Evolutionary conservation across 106 monocot species (phyloP).

Genomic region (Acanthochlamys bracteata): DNA sequence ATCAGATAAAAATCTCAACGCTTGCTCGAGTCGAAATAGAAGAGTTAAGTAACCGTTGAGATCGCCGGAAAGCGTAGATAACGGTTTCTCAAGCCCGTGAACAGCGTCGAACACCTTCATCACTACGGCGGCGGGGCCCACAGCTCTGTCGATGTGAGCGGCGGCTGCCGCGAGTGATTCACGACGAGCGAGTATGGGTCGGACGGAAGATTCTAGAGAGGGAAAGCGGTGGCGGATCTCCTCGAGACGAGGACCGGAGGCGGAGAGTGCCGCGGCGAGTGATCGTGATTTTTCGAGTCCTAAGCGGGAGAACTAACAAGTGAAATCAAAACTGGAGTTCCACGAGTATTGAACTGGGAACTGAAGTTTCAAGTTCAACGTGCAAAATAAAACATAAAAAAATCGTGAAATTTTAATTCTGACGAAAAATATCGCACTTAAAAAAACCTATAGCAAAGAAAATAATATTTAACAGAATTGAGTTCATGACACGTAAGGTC

Average conservation of each 20-base stretch:
- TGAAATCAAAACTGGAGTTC: too few relatives aligned
- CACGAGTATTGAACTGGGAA: too few relatives aligned
- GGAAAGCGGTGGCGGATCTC: slow-evolving; percentile 74
- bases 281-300: slow-evolving; percentile 44
- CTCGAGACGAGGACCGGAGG: slow-evolving; percentile 36
- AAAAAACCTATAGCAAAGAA: too few relatives aligned
- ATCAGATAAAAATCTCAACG: slow-evolving; percentile 55
- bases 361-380: too few relatives aligned
- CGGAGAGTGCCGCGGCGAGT: slow-evolving; percentile 33
- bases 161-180: slow-evolving; percentile 40
- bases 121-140: slow-evolving; percentile 83
- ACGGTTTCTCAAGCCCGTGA: slow-evolving; percentile 75
- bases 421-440: too few relatives aligned
- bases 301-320: not conserved
- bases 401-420: too few relatives aligned
- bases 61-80: slow-evolving; percentile 41
- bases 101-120: slow-evolving; percentile 95
- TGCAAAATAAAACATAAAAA: too few relatives aligned
- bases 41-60: slow-evolving; percentile 45
- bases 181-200: slow-evolving; percentile 50
- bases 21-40: slow-evolving; percentile 52
- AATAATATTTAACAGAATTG: too few relatives aligned
- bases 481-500: too few relatives aligned
- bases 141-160: slow-evolving; percentile 77
- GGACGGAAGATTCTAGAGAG: slow-evolving; percentile 56